Evolutionary conservation across 177 flowering plant genomes (phyloP), one percentile per base, ranked within the genome.

Genomic region (Vitis hybrid): DNA sequence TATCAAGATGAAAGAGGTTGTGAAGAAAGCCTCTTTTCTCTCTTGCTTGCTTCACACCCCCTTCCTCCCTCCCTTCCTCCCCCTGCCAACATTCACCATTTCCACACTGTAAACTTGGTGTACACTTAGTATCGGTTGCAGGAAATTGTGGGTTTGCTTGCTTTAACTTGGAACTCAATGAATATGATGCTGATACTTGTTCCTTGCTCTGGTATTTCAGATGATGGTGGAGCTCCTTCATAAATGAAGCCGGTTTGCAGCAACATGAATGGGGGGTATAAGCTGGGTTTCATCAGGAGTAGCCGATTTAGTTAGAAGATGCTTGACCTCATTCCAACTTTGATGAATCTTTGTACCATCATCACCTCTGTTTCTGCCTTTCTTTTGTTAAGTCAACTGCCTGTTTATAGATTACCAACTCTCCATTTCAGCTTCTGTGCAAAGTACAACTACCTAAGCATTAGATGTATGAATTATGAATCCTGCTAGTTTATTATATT

Each of bases 301-400:
- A 30, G 32, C 32, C 32, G 32, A 30, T 30, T 30, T 30, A 30
- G 13, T 53, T 30, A 32, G 61, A 58, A 21, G 61, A 21, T 10
- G 35, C 3, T 9, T 17, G 59, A 4, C 18, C 5, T 57, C 59
- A 17, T 57, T 57, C 59, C 7, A 57, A n/a, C 20, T n/a, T 57
- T 5, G n/a, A n/a, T 18, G 59, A 9, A 9, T 57, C 59, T 57
- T 57, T 15, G 18, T n/a, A n/a, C 59, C 14, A 57, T n/a, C 13
- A n/a, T 57, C n/a, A 21, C 59, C 59, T 57, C 18, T 57, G 59
- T 57, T 57, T 57, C 59, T 57, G 7, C 61, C 24, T 58, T 32
- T 21, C 32, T 9, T 7, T 20, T 32, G 21, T 21, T 58, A 21
- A 10, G 27, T 21, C 1, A 58, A 58, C 35, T 58, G 61, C 32